A percentile compares a stretch with the other conserved stretches of the same genome.
Conservation (phyloP, 257 asterid genomes). For the Penstemon barbatus region DNA sequence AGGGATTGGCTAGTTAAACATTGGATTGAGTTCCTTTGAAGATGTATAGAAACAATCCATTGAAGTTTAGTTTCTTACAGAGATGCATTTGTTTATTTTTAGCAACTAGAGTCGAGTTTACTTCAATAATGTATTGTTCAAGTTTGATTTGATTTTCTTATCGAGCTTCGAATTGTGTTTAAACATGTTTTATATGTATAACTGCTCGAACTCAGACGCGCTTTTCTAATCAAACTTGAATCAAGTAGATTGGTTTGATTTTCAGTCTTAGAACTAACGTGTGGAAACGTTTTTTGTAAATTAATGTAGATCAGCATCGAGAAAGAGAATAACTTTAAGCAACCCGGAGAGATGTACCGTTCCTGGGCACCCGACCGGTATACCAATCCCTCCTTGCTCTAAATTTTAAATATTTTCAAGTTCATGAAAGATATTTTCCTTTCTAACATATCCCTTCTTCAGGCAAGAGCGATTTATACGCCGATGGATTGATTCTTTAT, state of each 20-base stretch:
- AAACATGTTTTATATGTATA: too few relatives aligned
- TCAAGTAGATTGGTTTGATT: too few relatives aligned
- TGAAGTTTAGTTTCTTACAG: not conserved
- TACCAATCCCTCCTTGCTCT: not conserved
- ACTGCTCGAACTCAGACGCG: too few relatives aligned
- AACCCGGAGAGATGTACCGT: slow-evolving; percentile 69
- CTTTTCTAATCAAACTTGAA: too few relatives aligned
- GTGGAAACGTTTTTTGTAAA: not conserved
- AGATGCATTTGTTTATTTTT: not conserved
- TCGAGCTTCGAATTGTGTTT: too few relatives aligned
- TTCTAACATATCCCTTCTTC: slow-evolving; percentile 21
- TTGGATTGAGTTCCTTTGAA: too few relatives aligned
- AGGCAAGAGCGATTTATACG: slow-evolving; percentile 64
- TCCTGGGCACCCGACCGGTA: slow-evolving; percentile 61
- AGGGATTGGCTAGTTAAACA: too few relatives aligned
- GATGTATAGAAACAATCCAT: not conserved
- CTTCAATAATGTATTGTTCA: too few relatives aligned
- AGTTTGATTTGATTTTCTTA: too few relatives aligned
- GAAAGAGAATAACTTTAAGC: slow-evolving; percentile 73
- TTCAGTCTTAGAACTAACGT: not conserved
- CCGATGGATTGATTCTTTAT: slow-evolving; percentile 53
- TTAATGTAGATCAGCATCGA: slow-evolving; percentile 45
- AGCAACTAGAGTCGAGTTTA: too few relatives aligned
- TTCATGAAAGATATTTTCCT: not conserved
- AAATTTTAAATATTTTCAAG: not conserved